phyloP scores from a whole-genome alignment of 2,329 filamentous ascomycete genomes.

The Exophiala mesophila region DNA sequence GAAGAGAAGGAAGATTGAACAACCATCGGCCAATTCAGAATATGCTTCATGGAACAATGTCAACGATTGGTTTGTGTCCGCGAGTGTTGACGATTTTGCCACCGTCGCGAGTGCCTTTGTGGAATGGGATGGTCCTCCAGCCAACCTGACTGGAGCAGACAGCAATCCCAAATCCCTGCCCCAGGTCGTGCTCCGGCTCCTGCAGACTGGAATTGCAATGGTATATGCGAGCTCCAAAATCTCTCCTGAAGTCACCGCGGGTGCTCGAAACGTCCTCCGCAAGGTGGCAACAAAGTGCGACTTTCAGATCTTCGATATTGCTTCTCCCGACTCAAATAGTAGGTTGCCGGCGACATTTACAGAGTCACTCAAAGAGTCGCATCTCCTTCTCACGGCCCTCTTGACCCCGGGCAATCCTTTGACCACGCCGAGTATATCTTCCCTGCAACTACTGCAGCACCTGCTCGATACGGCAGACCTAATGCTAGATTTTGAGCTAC shows the following conservation, averaged over 20 bases:
- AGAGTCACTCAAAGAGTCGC: slow-evolving; percentile 34
- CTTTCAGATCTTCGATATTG: too few relatives aligned
- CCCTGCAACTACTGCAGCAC: slow-evolving; percentile 38
- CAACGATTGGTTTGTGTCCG: slow-evolving; percentile 55
- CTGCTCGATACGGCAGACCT: slow-evolving; percentile 38
- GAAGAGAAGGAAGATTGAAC: slow-evolving; percentile 49
- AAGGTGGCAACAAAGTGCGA: slow-evolving; percentile 33
- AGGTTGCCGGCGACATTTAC: slow-evolving; percentile 28
- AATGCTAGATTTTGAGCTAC: slow-evolving; percentile 37
- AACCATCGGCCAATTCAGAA: slow-evolving; percentile 25
- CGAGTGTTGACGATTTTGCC: slow-evolving; percentile 47
- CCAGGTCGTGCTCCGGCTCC: slow-evolving; percentile 33
- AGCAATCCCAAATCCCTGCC: slow-evolving; percentile 1
- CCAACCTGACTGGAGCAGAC: slow-evolving; percentile 52
- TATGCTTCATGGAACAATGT: slow-evolving; percentile 51
- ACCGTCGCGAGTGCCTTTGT: slow-evolving; percentile 48
- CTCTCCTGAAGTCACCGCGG: slow-evolving; percentile 29
- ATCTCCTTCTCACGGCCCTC: slow-evolving; percentile 40
- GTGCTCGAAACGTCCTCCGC: slow-evolving; percentile 9
- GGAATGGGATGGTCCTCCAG: slow-evolving; percentile 56
- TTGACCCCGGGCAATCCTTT: slow-evolving; percentile 37
- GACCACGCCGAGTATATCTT: slow-evolving; percentile 36
- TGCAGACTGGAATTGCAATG: slow-evolving; percentile 55
- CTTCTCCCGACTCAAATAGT: slow-evolving; percentile 12
- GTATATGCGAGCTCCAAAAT: slow-evolving; percentile 51